Conservation (phyloP, 331 rosid species). For the Erythrophleum ivorense region DNA sequence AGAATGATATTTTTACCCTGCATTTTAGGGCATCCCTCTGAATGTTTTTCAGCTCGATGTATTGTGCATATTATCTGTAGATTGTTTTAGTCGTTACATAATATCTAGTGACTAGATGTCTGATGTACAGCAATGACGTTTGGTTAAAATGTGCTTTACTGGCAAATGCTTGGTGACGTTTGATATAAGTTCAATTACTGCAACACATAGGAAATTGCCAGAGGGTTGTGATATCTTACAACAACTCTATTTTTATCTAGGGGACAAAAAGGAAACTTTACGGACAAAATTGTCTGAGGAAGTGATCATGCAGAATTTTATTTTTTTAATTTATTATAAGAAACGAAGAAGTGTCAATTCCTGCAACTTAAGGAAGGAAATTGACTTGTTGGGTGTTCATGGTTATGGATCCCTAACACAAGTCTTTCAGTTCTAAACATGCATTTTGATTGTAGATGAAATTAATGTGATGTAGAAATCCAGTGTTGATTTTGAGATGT, state of each 20-base stretch:
- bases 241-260: no score
- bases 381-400: not conserved
- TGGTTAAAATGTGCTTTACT: not conserved
- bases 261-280: no score
- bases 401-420: not conserved
- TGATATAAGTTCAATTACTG: not conserved
- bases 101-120: not conserved
- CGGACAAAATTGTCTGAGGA: no score
- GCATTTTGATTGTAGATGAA: conserved; percentile 7
- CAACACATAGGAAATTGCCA: not conserved
- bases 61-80: not conserved
- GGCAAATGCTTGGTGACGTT: not conserved
- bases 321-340: not conserved
- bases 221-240: not conserved
- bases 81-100: not conserved
- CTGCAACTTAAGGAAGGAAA: not conserved
- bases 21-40: not conserved
- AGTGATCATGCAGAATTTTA: not conserved
- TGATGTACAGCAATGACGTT: not conserved
- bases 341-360: not conserved
- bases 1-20: not conserved
- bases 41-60: not conserved
- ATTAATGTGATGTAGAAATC: not conserved
- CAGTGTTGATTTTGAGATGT: not conserved
- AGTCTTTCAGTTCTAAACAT: not conserved